Percentiles rank a stretch among this genome's conserved stretches.
These are phyloP conservation scores for Neopestalotiopsis sp. DNA, from an alignment of 2,329 filamentous ascomycete genomes.

Conservation along the genomic window DNA sequence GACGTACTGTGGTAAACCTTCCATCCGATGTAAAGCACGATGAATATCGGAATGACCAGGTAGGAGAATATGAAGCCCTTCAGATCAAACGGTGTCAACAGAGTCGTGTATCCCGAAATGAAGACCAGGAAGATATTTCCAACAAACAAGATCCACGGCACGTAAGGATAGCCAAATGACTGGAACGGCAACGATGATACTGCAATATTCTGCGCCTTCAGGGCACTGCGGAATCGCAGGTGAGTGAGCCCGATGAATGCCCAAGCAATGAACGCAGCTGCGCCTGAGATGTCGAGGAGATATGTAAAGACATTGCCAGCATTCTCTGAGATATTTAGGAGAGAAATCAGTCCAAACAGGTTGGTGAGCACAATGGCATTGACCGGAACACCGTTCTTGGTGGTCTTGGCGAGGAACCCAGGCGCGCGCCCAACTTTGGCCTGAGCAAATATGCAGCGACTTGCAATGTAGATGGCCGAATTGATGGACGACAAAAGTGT, in stretches of 20 bases:
- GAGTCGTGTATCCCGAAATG: constrained; percentile 33
- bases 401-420: constrained; percentile 32
- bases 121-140: constrained; percentile 33
- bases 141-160: constrained; percentile 31
- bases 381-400: constrained; percentile 31
- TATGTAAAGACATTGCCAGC: constrained; percentile 35
- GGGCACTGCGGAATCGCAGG: constrained; percentile 31
- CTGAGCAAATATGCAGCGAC: constrained; percentile 32
- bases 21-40: constrained; percentile 30
- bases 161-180: constrained; percentile 29
- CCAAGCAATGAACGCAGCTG: constrained; percentile 35
- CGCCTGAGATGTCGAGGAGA: constrained; percentile 32
- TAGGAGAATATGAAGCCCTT: constrained; percentile 34
- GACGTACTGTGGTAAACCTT: constrained; percentile 20
- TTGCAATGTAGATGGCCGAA: constrained; percentile 28
- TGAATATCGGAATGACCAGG: constrained; percentile 33
- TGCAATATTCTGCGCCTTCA: constrained; percentile 29
- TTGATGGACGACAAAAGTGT: constrained; percentile 39
- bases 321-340: constrained; percentile 35
- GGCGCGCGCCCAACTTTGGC: constrained; percentile 33
- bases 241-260: constrained; percentile 36
- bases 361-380: constrained; percentile 35
- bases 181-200: constrained; percentile 28
- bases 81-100: constrained; percentile 29
- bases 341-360: constrained; percentile 32